Percentiles rank a stretch among this genome's conserved stretches.
These are phyloP conservation scores for Rhamnella rubrinervis DNA, from an alignment of 331 rosid species.

Conservation along the genomic window DNA sequence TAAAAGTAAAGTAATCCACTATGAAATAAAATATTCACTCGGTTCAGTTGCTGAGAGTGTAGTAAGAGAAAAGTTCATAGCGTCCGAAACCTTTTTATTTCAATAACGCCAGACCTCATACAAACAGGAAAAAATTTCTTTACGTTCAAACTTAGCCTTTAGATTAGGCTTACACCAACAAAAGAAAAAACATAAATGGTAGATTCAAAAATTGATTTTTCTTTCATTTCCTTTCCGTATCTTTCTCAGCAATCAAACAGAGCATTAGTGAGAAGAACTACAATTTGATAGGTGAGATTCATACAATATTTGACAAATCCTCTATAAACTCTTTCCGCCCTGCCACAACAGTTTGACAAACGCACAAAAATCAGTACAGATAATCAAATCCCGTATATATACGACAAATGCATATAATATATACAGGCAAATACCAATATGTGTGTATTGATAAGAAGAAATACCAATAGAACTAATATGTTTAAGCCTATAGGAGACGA, in stretches of 20 bases:
- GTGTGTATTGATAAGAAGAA: neutral
- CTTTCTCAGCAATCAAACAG: slow-evolving; percentile 26
- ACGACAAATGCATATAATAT: slow-evolving; percentile 8
- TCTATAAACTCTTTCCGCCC: slow-evolving; percentile 65
- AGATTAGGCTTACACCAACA: slow-evolving; percentile 1
- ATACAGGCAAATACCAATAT: neutral
- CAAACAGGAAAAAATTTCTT: neutral
- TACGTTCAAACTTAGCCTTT: neutral
- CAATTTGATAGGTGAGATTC: slow-evolving; percentile 38
- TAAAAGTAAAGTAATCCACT: slow-evolving; percentile 1
- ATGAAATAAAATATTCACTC: slow-evolving; percentile 17
- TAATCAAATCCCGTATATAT: slow-evolving; percentile 11
- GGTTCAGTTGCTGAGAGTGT: slow-evolving; percentile 13
- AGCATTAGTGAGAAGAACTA: slow-evolving; percentile 11
- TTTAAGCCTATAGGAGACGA: slow-evolving; percentile 58
- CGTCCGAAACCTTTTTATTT: neutral
- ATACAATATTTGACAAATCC: slow-evolving; percentile 72
- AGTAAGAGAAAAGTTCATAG: neutral
- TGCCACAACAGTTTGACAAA: slow-evolving; percentile 34
- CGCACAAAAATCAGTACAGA: slow-evolving; percentile 20
- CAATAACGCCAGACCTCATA: neutral
- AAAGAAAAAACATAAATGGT: neutral
- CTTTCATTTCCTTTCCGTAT: neutral
- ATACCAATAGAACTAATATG: slow-evolving; percentile 49
- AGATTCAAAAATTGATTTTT: slow-evolving; percentile 2